phyloP scores from a whole-genome alignment of 148 eudicot genomes.

The Amaranthus cruentus region DNA sequence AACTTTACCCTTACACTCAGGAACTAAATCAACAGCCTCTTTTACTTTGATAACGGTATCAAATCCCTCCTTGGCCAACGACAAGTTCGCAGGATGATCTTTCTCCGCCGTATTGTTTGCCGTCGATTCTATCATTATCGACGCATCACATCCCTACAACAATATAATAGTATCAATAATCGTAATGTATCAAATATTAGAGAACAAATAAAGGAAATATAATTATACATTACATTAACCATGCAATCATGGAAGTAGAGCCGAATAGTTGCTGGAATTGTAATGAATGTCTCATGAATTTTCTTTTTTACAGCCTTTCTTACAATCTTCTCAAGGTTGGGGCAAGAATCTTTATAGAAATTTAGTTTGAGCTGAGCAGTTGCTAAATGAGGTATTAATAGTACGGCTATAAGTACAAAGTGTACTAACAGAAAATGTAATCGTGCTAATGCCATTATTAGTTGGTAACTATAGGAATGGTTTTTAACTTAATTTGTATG shows the following conservation, averaged over 20 bases:
- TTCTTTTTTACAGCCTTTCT: constrained; percentile 40
- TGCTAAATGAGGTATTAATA: not conserved
- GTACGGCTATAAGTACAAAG: not conserved
- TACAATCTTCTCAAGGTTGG: constrained; percentile 54
- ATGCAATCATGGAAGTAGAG: constrained; percentile 72
- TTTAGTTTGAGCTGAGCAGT: constrained; percentile 18
- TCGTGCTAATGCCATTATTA: not conserved
- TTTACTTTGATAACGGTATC: constrained; percentile 65
- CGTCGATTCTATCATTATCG: constrained; percentile 41
- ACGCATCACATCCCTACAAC: constrained; percentile 62
- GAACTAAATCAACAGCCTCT: constrained; percentile 47
- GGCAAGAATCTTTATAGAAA: constrained; percentile 45
- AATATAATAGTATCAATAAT: not conserved
- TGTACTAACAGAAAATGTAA: not conserved
- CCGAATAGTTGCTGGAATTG: constrained; percentile 58
- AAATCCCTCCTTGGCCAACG: constrained; percentile 69
- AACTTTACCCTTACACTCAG: constrained; percentile 54
- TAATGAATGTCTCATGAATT: constrained; percentile 51
- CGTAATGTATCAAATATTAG: not conserved
- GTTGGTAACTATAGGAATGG: too few species aligned
- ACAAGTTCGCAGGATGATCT: constrained; percentile 61
- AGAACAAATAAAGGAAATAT: not conserved
- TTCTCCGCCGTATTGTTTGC: constrained; percentile 50
- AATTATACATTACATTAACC: constrained; percentile 33
- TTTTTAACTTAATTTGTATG: too few species aligned